These are phyloP conservation scores for Sungouiella blattae DNA, from an alignment of 805 yeast species.

Conservation along the genomic window DNA sequence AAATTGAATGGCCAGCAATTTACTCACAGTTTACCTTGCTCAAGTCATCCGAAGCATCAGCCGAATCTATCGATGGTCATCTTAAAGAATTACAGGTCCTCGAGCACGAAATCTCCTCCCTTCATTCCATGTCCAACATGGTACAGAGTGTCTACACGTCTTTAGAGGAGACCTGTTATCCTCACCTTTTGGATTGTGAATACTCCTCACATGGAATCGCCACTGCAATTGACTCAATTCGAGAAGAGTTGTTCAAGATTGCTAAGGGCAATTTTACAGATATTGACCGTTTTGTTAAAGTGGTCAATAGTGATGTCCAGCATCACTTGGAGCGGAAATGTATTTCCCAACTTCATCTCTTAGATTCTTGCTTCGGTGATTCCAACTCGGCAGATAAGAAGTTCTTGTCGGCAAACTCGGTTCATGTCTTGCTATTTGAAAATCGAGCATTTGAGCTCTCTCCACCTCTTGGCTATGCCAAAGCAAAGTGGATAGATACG, in stretches of 20 bases:
- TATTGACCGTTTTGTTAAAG: constrained; percentile 15
- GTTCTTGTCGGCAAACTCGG: neutral
- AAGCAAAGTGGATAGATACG: constrained; percentile 22
- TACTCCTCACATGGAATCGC: constrained; percentile 3
- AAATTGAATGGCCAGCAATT: constrained; percentile 10
- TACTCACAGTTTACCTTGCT: neutral
- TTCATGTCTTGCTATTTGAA: constrained; percentile 35
- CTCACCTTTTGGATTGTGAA: constrained; percentile 3
- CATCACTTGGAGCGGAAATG: constrained; percentile 20
- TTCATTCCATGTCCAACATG: constrained; percentile 11
- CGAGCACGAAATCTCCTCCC: constrained; percentile 19
- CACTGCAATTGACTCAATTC: constrained; percentile 2
- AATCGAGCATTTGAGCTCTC: constrained; percentile 32
- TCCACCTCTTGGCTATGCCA: constrained; percentile 41
- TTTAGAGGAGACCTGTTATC: constrained; percentile 4
- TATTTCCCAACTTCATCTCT: constrained; percentile 7
- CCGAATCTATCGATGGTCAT: constrained; percentile 6
- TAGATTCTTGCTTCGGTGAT: constrained; percentile 1
- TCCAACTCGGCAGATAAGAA: neutral
- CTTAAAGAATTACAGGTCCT: constrained; percentile 17
- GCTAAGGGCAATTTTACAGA: constrained; percentile 11
- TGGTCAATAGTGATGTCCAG: constrained; percentile 23
- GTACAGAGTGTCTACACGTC: constrained; percentile 4
- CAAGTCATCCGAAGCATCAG: constrained; percentile 7
- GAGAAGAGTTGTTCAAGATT: constrained; percentile 4